Percentiles rank a stretch among this genome's conserved stretches.
Conservation (phyloP, 148 eudicot species). For the Chenopodium suecicum region DNA sequence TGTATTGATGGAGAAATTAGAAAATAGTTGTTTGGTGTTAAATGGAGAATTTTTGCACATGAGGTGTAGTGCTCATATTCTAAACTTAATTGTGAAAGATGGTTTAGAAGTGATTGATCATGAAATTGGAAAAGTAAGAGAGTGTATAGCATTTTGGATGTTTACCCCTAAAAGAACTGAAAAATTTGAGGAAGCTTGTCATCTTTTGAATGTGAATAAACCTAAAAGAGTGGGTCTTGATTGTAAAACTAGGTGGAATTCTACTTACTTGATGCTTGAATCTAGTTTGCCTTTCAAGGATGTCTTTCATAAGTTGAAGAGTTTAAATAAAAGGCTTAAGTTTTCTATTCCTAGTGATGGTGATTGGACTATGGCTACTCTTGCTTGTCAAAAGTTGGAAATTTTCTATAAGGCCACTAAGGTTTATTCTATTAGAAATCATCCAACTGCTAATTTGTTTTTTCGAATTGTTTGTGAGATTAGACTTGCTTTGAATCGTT, state of each 20-base stretch:
- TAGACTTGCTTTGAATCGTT: too few species aligned
- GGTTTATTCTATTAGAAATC: too few species aligned
- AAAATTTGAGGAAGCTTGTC: slow-evolving; percentile 15
- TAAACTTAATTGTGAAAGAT: slow-evolving; percentile 4
- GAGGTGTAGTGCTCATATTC: slow-evolving; percentile 15
- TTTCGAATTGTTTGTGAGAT: too few species aligned
- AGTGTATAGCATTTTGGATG: slow-evolving; percentile 9
- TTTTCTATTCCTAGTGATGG: too few species aligned
- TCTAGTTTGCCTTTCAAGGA: too few species aligned
- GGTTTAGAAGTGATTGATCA: background rate
- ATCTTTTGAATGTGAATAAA: background rate
- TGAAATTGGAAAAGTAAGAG: background rate
- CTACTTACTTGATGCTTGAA: too few species aligned
- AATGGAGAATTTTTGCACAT: background rate
- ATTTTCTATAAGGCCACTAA: too few species aligned
- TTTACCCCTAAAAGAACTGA: slow-evolving; percentile 9
- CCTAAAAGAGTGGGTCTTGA: background rate
- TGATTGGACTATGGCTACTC: too few species aligned
- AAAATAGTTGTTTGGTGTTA: background rate
- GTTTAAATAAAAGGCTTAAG: too few species aligned
- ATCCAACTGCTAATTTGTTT: too few species aligned
- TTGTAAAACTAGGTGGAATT: too few species aligned
- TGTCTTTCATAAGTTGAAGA: too few species aligned
- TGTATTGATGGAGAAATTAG: background rate
- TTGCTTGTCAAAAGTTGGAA: background rate